Percentiles rank a stretch among this genome's conserved stretches.
Evolutionary conservation across 2,329 filamentous ascomycete genomes (phyloP).

Genomic region (Fusarium setosum): DNA sequence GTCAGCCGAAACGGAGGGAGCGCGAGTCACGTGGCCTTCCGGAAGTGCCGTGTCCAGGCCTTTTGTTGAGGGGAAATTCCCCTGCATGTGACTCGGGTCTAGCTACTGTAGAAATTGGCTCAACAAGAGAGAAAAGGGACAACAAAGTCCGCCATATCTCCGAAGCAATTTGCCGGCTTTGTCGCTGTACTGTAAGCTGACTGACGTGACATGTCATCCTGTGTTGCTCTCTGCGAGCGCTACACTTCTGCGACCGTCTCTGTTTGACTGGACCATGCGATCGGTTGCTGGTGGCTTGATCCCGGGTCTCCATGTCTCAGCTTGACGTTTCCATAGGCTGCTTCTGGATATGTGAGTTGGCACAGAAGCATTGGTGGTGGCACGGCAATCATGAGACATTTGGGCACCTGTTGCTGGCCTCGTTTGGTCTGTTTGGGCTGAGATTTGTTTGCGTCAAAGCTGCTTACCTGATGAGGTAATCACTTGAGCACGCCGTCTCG

Average conservation of each 20-base stretch:
- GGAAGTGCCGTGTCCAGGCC: constrained; percentile 31
- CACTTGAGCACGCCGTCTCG: too few species aligned
- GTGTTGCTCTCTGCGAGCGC: too few species aligned
- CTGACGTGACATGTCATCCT: too few species aligned
- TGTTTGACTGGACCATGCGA: neutral
- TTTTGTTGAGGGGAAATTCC: constrained; percentile 25
- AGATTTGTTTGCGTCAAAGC: too few species aligned
- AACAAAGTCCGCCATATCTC: constrained; percentile 34
- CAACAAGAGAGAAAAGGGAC: constrained; percentile 26
- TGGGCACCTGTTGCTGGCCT: constrained; percentile 2
- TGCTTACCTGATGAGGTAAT: too few species aligned
- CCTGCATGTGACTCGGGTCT: constrained; percentile 28
- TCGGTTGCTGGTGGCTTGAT: neutral
- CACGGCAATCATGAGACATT: constrained; percentile 27
- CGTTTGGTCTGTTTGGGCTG: constrained; percentile 8
- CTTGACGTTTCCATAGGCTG: constrained; percentile 7
- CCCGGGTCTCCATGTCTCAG: constrained; percentile 15
- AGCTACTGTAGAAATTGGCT: neutral
- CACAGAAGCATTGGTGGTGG: constrained; percentile 29
- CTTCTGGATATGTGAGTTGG: constrained; percentile 22
- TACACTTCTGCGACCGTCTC: too few species aligned
- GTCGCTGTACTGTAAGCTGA: neutral
- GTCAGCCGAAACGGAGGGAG: constrained; percentile 27
- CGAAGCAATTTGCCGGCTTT: constrained; percentile 16
- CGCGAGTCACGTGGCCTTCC: constrained; percentile 24